Evolutionary conservation across 345 rosid species (phyloP), one percentile per base, ranked within the genome.

Genomic region (Moricandia moricandioides): DNA sequence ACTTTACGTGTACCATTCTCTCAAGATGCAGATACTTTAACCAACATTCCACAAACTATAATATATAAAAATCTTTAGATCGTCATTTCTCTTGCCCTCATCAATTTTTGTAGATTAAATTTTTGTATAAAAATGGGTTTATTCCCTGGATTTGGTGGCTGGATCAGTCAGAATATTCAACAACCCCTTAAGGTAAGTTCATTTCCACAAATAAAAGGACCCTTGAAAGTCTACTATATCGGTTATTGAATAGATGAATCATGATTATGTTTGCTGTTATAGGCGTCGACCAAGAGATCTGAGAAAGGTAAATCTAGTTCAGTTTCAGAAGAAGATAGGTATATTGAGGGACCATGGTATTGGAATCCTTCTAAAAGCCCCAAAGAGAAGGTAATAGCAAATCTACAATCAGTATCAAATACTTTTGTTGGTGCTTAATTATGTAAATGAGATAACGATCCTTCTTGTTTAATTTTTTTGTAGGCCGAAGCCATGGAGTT

Each of bases 261-360:
- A 39, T 39, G 13, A 9, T 9, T 39, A 39, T 10, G 9, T 35
- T 35, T 35, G 1, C 61, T 49, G 21, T 68, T 26, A 62, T 86
- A 87, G 90, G 76, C 79, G 31, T 29, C 11, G 88, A 74, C 7
- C 29, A 29, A 29, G 31, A 29, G 31, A 29, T 29, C 31, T 29
- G 31, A 29, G 31, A 29, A 29, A 3, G 31, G 31, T 29, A 29
- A 29, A 29, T 29, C 31, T 29, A 29, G 4, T 29, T 29, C 5
- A 29, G 31, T 2, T 29, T 29, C 31, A 29, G 31, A 29, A 29
- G 31, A 29, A 29, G 31, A 29, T 29, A 29, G 31, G 31, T 29
- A 29, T 29, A 3, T 3, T 29, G 5, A 29, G 31, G 31, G 31
- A 29, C 31, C 31, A 29, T 29, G 31, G 31, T 29, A 29, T 29